A percentile compares a stretch with the other conserved stretches of the same genome.
Evolutionary conservation across 2,329 filamentous ascomycete genomes (phyloP).

Genomic region (Exophiala xenobiotica): DNA sequence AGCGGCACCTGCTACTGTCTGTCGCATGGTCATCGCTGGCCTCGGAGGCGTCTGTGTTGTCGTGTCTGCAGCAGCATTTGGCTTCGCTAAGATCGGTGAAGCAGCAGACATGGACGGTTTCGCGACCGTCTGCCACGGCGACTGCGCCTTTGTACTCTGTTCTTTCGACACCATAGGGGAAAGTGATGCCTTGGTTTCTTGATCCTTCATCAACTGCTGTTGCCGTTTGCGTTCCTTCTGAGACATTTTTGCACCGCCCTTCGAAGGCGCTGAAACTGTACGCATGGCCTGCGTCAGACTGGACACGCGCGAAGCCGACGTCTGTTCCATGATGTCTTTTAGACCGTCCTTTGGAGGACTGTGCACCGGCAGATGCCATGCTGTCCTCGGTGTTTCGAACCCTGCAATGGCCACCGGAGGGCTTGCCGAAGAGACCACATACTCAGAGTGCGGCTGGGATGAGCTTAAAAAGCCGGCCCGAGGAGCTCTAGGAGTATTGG

Average conservation of each 20-base stretch:
- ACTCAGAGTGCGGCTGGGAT: background rate
- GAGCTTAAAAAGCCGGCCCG: slow-evolving; percentile 5
- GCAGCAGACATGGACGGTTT: slow-evolving; percentile 15
- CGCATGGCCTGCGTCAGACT: slow-evolving; percentile 54
- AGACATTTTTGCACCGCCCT: slow-evolving; percentile 63
- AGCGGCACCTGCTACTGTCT: slow-evolving; percentile 55
- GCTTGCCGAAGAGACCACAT: background rate
- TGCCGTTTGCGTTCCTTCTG: slow-evolving; percentile 90
- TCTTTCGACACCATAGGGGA: slow-evolving; percentile 28
- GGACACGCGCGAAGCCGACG: slow-evolving; percentile 51
- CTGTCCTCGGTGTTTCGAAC: slow-evolving; percentile 36
- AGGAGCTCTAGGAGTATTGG: background rate
- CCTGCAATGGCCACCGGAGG: slow-evolving; percentile 8
- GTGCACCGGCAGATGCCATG: slow-evolving; percentile 57
- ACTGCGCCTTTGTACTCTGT: slow-evolving; percentile 27
- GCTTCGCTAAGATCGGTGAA: slow-evolving; percentile 19
- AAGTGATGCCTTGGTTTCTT: slow-evolving; percentile 37
- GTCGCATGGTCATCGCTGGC: slow-evolving; percentile 60
- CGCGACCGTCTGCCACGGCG: slow-evolving; percentile 66
- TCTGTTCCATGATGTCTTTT: slow-evolving; percentile 71
- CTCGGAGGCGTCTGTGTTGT: slow-evolving; percentile 7
- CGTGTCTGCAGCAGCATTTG: slow-evolving; percentile 2
- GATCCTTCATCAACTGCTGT: slow-evolving; percentile 59
- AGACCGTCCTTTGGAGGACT: slow-evolving; percentile 67
- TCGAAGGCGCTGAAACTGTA: slow-evolving; percentile 42